These are phyloP conservation scores for Suillus hirtellus DNA, from an alignment of 768 basidiomycete species.

Conservation along the genomic window DNA sequence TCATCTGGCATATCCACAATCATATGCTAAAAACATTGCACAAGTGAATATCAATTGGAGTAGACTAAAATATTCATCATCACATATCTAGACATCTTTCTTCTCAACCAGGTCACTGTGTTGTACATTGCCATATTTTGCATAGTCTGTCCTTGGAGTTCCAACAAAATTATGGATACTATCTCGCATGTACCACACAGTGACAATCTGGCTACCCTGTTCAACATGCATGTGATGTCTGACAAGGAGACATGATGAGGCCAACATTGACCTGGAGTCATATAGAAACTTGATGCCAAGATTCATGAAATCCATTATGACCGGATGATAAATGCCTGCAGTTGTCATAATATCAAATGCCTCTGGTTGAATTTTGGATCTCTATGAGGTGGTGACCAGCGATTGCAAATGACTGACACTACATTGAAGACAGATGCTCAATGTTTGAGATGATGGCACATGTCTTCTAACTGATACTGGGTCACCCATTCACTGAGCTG, in stretches of 20 bases:
- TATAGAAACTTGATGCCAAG: neutral
- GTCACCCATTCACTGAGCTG: neutral
- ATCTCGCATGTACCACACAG: too few species aligned
- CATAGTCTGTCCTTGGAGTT: too few species aligned
- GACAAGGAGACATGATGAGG: neutral
- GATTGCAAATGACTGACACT: neutral
- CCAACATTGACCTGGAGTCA: neutral
- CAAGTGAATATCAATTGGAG: too few species aligned
- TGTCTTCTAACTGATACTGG: neutral
- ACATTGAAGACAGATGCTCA: neutral
- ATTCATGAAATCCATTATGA: neutral
- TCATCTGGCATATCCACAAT: too few species aligned
- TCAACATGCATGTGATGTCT: neutral
- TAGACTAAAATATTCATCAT: too few species aligned
- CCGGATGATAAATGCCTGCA: neutral
- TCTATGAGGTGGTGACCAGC: neutral
- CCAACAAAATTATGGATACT: too few species aligned
- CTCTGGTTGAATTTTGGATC: neutral
- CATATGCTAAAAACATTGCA: too few species aligned
- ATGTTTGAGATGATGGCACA: neutral
- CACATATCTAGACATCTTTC: too few species aligned
- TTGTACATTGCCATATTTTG: too few species aligned
- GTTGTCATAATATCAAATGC: constrained; percentile 1
- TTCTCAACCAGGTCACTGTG: too few species aligned
- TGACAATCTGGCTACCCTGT: neutral